Base-by-base conservation (phyloP, 257 asterid genomes). In the Haberlea rhodopensis region DNA sequence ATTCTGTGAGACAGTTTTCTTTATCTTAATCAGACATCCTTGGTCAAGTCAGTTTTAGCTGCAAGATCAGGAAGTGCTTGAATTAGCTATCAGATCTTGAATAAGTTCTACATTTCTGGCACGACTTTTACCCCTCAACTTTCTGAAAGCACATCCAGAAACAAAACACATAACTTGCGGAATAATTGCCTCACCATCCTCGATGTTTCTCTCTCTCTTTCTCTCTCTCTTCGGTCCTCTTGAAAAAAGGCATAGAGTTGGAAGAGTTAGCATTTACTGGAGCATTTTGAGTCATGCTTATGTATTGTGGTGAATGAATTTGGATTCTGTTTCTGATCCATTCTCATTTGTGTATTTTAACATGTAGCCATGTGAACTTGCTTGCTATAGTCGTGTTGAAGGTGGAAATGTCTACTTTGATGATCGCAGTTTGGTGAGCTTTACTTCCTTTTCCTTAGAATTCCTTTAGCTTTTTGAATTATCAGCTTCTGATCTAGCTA, bases 401-500 rank as follows among this genome's bases (percentile, higher is more conserved):
- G 95, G 88, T 57, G 99, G 99, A 40, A 96, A 87, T 32, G 99
- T 89, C 76, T 81, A 67, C 87, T 89, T 87, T 77, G 99, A 92
- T 56, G 99, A 89, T 57, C 89, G 96, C 67, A 86, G 94, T 70
- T 80, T 92, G 97, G 99, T 89, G 80, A 87, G 91, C 76, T 74
- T 71, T 63, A 25, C 57, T 73, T 52, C 68, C 58, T 46, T 48
- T 72, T 63, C 69, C 57, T 46, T 31, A 27, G 29, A 40, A 51
- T 68, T 49, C 57, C 53, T 5, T 5, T 54, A 11, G 29, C 24
- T 58, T 16, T 62, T 67, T 29, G 37, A 67, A 56, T 67, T 53
- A 11, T 55, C 66, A 23, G 37, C 78, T 70, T 37, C 46, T 37
- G 24, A 71, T 66, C 27, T 45, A 40, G 27, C 13, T 37, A 58